Conservation (phyloP, 2,329 filamentous ascomycete species). For the Metarhizium sp. region DNA sequence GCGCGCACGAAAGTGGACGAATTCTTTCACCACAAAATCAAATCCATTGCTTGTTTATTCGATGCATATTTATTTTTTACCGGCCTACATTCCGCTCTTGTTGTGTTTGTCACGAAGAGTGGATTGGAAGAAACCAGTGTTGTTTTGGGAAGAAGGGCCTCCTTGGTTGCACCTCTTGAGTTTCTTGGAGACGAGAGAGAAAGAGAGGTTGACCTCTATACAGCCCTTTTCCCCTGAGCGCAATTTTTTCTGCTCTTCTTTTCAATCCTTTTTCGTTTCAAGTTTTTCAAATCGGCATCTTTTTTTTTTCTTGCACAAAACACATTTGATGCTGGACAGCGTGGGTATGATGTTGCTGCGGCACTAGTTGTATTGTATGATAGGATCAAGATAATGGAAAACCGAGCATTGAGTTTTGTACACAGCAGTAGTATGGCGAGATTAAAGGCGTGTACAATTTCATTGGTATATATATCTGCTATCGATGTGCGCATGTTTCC, state of each 20-base stretch:
- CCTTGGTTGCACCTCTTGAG: neutral
- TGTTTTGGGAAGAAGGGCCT: neutral
- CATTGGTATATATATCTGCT: neutral
- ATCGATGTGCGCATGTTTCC: neutral
- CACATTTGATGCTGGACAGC: slow-evolving; percentile 12
- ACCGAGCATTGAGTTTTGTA: neutral
- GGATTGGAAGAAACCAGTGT: neutral
- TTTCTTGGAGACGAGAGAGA: neutral
- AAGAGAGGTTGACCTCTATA: neutral
- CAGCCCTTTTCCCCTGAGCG: neutral
- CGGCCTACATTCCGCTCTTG: neutral
- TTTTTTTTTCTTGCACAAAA: neutral
- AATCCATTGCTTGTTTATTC: neutral
- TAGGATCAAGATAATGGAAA: slow-evolving; percentile 5
- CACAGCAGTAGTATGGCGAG: neutral
- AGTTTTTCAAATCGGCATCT: neutral
- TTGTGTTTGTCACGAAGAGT: neutral
- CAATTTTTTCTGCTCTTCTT: slow-evolving; percentile 1
- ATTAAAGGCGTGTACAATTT: neutral
- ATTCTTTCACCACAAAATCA: neutral
- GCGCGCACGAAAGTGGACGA: neutral
- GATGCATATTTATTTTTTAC: slow-evolving; percentile 2
- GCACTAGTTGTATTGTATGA: slow-evolving; percentile 11
- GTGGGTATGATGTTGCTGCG: slow-evolving; percentile 8
- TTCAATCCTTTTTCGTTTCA: neutral